Conservation (phyloP, 1,284 basidiomycete species). For the Ustilago lituana region DNA sequence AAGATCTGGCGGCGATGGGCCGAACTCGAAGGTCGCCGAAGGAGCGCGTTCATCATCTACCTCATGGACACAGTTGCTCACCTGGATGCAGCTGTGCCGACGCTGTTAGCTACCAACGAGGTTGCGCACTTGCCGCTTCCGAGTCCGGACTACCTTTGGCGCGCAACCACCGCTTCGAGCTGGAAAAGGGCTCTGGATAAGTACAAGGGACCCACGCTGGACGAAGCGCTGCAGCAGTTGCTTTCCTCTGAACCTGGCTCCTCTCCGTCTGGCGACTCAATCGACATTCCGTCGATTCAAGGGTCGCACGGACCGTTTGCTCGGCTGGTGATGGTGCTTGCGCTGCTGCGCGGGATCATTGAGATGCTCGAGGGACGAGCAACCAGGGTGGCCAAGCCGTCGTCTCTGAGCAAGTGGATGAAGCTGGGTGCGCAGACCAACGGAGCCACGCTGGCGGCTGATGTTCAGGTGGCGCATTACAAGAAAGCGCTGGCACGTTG, state of each 20-base stretch:
- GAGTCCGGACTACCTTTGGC: slow-evolving; percentile 52
- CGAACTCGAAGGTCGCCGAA: slow-evolving; percentile 54
- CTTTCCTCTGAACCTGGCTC: slow-evolving; percentile 22
- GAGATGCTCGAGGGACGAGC: slow-evolving; percentile 55
- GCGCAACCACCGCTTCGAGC: slow-evolving; percentile 39
- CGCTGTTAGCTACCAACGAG: slow-evolving; percentile 45
- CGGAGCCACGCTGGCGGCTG: slow-evolving; percentile 3
- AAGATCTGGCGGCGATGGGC: slow-evolving; percentile 58
- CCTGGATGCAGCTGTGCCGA: slow-evolving; percentile 50
- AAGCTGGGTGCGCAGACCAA: slow-evolving; percentile 9
- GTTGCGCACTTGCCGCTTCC: slow-evolving; percentile 57
- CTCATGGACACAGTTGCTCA: slow-evolving; percentile 55
- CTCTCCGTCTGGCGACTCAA: slow-evolving; percentile 6
- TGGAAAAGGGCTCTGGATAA: slow-evolving; percentile 36
- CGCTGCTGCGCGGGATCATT: slow-evolving; percentile 59
- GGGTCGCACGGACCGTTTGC: slow-evolving; percentile 58
- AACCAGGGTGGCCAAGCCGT: slow-evolving; percentile 35
- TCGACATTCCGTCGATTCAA: slow-evolving; percentile 28
- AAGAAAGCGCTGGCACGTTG: slow-evolving; percentile 52
- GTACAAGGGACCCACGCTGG: slow-evolving; percentile 48
- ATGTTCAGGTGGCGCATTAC: slow-evolving; percentile 40
- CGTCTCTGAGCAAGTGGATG: slow-evolving; percentile 44
- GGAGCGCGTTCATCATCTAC: slow-evolving; percentile 52
- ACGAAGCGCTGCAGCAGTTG: slow-evolving; percentile 49
- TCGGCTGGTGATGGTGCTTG: slow-evolving; percentile 50